Evolutionary conservation across 768 basidiomycete species (phyloP), one percentile per base, ranked within the genome.

Genomic region (Hemileccinum rubropunctum): DNA sequence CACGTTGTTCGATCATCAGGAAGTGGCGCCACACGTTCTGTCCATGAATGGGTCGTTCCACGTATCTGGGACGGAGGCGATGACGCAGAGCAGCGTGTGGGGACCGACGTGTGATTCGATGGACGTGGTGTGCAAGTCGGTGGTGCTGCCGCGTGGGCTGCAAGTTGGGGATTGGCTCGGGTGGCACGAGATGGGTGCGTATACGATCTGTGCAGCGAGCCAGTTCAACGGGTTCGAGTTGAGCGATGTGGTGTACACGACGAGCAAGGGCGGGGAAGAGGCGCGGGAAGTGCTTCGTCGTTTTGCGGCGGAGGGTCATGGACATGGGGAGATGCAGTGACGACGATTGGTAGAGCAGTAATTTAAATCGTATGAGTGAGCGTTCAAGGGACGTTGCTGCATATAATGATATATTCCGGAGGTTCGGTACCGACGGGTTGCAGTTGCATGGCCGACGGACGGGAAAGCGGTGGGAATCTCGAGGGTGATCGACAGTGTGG

Each of bases 91-190:
- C 72, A 90, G 86, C 68, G 82, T 98, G 43, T 99, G 97, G 97
- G 97, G 97, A 12, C 97, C 95, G 39, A 99, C 97, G 9, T 98
- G 95, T 77, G 97, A 98, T 66, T 92, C 91, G 30, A 91, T 99
- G 62, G 97, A 99, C 73, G 88, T 89, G 65, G 93, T 99, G 50
- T 86, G 77, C 62, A 76, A 77, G 58, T 76, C 72, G 51, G 76
- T 76, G 45, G 74, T 68, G 62, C 76, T 90, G 54, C 93, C 91
- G 4, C 70, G 70, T 27, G 78, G 77, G 1, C 76, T 98, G 46
- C 77, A 80, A 51, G 93, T 97, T 7, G 97, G 97, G 7, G 97
- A 99, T 67, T 99, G 97, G 97, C 80, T 99, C 15, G 90, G 88
- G n/a, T 99, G 95, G 73, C 85, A 86, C 49, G 86, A 91, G 65